A percentile compares a stretch with the other conserved stretches of the same genome.
These are phyloP conservation scores for Coemansia sp. DNA, from an alignment of 192 early-diverging fungal species.

Conservation along the genomic window DNA sequence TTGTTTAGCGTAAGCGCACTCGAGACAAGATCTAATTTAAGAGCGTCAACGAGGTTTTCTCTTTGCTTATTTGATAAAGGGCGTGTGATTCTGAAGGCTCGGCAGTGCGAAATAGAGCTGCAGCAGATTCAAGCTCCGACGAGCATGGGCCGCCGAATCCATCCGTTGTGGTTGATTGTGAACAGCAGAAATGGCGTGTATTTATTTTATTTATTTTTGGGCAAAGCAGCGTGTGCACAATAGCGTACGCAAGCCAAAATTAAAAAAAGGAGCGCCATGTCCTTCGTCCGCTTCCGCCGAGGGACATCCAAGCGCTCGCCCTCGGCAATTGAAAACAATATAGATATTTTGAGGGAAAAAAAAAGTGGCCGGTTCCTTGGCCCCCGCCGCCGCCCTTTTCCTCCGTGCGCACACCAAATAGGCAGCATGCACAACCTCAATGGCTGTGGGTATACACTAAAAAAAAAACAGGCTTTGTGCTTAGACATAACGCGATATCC, in stretches of 20 bases:
- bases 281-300: background rate
- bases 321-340: constrained; percentile 2
- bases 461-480: background rate
- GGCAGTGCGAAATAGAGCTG: background rate
- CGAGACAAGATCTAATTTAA: constrained; percentile 1
- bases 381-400: background rate
- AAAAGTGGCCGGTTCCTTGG: background rate
- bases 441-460: background rate
- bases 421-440: background rate
- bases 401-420: background rate
- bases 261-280: constrained; percentile 1
- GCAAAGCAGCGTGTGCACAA: background rate
- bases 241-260: background rate
- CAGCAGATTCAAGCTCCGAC: background rate
- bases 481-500: background rate
- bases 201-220: background rate
- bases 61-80: background rate
- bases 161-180: background rate
- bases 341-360: background rate
- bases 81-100: too few relatives aligned
- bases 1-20: background rate
- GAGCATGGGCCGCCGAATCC: background rate
- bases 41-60: background rate
- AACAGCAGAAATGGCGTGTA: background rate
- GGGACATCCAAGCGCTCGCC: background rate